These are phyloP conservation scores for Fusarium xyrophilum DNA, from an alignment of 2,329 filamentous ascomycete species.

Conservation along the genomic window DNA sequence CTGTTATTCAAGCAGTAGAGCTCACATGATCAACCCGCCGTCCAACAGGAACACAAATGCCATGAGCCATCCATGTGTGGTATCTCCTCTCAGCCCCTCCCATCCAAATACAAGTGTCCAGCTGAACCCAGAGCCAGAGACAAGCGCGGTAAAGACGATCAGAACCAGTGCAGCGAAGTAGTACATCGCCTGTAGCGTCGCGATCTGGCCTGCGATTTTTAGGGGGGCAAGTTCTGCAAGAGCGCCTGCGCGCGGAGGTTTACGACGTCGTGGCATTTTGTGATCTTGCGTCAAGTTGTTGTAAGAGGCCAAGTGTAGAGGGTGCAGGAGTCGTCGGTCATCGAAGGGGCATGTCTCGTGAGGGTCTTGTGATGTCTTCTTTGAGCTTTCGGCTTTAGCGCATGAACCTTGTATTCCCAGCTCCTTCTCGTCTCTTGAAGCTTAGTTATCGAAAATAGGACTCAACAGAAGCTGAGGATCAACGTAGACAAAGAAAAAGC, in stretches of 20 bases:
- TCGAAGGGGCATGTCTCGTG: constrained; percentile 35
- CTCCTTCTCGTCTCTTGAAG: background rate
- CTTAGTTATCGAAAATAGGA: background rate
- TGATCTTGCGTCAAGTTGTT: background rate
- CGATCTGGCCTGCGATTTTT: constrained; percentile 66
- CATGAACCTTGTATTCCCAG: background rate
- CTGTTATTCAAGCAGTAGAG: constrained; percentile 15
- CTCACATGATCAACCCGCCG: constrained; percentile 60
- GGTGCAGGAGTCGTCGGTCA: constrained; percentile 12
- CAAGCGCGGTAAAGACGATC: constrained; percentile 64
- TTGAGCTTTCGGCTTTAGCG: constrained; percentile 7
- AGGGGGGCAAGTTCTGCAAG: constrained; percentile 67
- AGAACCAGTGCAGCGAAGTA: constrained; percentile 60
- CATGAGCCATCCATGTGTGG: constrained; percentile 66
- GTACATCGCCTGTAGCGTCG: constrained; percentile 62
- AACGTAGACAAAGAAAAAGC: background rate
- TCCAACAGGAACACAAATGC: constrained; percentile 65
- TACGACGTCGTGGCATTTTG: constrained; percentile 61
- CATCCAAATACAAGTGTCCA: constrained; percentile 64
- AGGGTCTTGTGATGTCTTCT: constrained; percentile 14
- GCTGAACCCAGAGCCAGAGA: constrained; percentile 62
- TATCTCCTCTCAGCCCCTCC: constrained; percentile 66
- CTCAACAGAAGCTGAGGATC: background rate
- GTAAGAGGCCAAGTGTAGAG: background rate
- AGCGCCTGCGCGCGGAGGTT: constrained; percentile 66